Evolutionary conservation across 2,329 filamentous ascomycete species (phyloP), one percentile per base, ranked within the genome.

Genomic region (Didymella exigua): DNA sequence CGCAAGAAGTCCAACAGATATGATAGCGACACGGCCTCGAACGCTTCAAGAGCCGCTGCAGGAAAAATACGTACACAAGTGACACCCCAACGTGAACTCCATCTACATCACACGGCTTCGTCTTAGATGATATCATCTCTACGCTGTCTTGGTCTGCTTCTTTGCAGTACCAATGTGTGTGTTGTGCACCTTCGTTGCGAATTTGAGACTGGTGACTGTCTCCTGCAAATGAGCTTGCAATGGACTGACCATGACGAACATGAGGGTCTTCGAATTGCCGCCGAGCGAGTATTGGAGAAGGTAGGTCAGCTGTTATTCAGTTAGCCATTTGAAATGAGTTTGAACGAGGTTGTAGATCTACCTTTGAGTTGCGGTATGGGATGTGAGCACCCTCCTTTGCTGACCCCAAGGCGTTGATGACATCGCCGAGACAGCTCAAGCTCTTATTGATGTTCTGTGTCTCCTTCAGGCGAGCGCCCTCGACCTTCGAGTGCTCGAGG

Each of bases 191-290:
- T 96, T 98, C 29, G 91, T 96, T 14, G 95, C 95, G 76, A 99
- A 99, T 69, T 95, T 89, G 75, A 99, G 81, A 81, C 92, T 97
- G 38, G 93, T 96, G 72, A 97, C 81, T 3, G 93, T 97, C 81
- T 99, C 95, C 69, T 89, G 89, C 61, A 97, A 80, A 78, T 98
- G 95, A 5, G 87, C 89, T 78, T 96, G 90, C 55, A 98, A 80
- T 29, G 95, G 95, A 65, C 89, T 95, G 52, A 96, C 90, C 93
- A 98, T 98, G 73, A 98, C 91, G 75, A 99, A 96, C 95, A 99
- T 99, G 67, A 99, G 87, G 0, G 95, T 99, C 78, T 97, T 96
- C 65, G 89, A 95, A 75, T 96, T 97, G 14, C 95, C 95, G 4
- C 95, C 93, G 7, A 99, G 81, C 3, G 91, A 96, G 71, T 95